A percentile compares a stretch with the other conserved stretches of the same genome.
phyloP scores from a whole-genome alignment of 1,284 basidiomycete genomes.

The Fistulina hepatica region DNA sequence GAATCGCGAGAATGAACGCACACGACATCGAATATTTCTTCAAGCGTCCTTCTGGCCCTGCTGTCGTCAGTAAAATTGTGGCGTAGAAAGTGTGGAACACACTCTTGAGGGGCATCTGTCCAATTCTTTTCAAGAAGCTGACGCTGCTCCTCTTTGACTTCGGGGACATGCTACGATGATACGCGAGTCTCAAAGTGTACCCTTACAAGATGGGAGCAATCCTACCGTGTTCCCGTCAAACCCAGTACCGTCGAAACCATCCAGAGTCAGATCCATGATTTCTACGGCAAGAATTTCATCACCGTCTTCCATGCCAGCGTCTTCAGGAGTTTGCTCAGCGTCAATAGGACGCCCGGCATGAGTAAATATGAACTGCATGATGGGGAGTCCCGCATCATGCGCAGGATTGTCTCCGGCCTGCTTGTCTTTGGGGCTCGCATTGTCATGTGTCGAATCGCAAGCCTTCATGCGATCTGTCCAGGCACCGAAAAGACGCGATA shows the following conservation, averaged over 20 bases:
- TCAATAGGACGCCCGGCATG: constrained; percentile 66
- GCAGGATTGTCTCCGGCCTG: constrained; percentile 35
- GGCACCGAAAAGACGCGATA: constrained; percentile 68
- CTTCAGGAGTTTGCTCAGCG: constrained; percentile 71
- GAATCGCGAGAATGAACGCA: constrained; percentile 28
- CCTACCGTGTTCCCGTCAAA: too few species aligned
- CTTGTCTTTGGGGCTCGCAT: constrained; percentile 25
- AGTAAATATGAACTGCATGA: constrained; percentile 70
- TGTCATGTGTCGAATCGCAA: constrained; percentile 29
- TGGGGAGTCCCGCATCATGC: constrained; percentile 22
- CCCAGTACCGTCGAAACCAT: constrained; percentile 11
- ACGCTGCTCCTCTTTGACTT: constrained; percentile 48
- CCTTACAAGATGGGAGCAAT: too few species aligned
- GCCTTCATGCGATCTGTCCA: constrained; percentile 79
- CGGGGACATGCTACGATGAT: too few species aligned
- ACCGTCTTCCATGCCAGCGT: constrained; percentile 70
- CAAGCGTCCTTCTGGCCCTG: constrained; percentile 61
- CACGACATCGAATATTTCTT: constrained; percentile 74
- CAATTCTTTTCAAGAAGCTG: constrained; percentile 68
- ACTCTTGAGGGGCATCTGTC: constrained; percentile 65
- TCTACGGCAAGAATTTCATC: constrained; percentile 80
- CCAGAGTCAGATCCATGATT: constrained; percentile 74
- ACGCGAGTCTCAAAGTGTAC: neutral
- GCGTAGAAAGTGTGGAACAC: constrained; percentile 20
- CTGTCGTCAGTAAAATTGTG: constrained; percentile 8